phyloP scores from a whole-genome alignment of 148 eudicot species.

The Talinum fruticosum region DNA sequence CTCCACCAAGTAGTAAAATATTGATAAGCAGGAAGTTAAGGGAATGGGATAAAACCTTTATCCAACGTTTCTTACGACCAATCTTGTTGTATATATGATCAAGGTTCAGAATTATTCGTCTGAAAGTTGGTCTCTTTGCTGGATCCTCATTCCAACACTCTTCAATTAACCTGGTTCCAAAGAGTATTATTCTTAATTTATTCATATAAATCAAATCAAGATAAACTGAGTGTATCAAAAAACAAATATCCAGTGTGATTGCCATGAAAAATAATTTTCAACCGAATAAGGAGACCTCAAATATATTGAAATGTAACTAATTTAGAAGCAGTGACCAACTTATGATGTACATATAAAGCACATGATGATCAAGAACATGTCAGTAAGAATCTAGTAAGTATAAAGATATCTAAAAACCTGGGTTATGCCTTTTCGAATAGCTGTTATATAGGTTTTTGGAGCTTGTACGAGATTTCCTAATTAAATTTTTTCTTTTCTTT shows the following conservation, averaged over 20 bases:
- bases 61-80: constrained; percentile 64
- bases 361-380: background rate
- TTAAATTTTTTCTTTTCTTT: no score
- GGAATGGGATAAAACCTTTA: constrained; percentile 45
- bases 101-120: constrained; percentile 61
- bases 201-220: constrained; percentile 4
- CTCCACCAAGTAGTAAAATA: background rate
- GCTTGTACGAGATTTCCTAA: background rate
- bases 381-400: background rate
- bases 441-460: background rate
- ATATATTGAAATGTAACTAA: background rate
- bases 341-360: background rate
- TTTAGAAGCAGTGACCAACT: background rate
- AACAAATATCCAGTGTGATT: background rate
- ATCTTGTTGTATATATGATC: constrained; percentile 54
- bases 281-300: background rate
- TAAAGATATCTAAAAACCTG: background rate
- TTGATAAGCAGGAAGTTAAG: background rate
- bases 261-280: background rate
- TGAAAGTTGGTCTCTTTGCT: constrained; percentile 71
- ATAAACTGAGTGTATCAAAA: background rate
- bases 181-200: background rate
- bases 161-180: constrained; percentile 68
- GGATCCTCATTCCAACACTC: constrained; percentile 87
- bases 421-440: background rate